Percentiles rank a stretch among this genome's conserved stretches.
phyloP scores from a whole-genome alignment of 805 yeast genomes.

The Candida stauntonica region DNA sequence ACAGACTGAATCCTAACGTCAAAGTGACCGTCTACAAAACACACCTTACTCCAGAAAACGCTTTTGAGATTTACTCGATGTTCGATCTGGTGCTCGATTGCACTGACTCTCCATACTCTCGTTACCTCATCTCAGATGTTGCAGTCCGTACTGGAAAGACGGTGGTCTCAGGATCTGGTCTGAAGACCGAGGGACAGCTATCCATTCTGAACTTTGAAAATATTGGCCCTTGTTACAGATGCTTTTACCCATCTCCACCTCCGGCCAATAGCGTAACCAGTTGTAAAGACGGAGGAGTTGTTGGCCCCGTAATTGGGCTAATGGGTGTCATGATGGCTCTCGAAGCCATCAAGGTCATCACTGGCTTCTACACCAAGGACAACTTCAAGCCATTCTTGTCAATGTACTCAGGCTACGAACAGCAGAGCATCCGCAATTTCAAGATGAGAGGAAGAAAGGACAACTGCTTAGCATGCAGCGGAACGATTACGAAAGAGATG shows the following conservation, averaged over 20 bases:
- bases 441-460: constrained; percentile 69
- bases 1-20: constrained; percentile 65
- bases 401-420: constrained; percentile 63
- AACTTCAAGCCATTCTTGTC: constrained; percentile 66
- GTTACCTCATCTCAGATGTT: constrained; percentile 85
- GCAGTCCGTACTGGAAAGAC: constrained; percentile 66
- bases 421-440: constrained; percentile 64
- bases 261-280: constrained; percentile 75
- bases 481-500: constrained; percentile 41
- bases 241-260: constrained; percentile 90
- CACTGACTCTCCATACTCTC: constrained; percentile 85
- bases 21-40: constrained; percentile 46
- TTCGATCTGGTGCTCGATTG: constrained; percentile 87
- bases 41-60: constrained; percentile 51
- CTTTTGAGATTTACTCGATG: constrained; percentile 52
- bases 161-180: constrained; percentile 87
- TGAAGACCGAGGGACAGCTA: constrained; percentile 88
- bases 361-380: constrained; percentile 46
- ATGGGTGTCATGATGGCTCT: constrained; percentile 87
- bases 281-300: constrained; percentile 89
- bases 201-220: constrained; percentile 63
- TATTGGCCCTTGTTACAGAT: constrained; percentile 88
- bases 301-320: constrained; percentile 95
- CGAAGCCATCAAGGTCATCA: constrained; percentile 74
- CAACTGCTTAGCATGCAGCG: constrained; percentile 59